Conservation (phyloP, 805 yeast species). For the Schizosaccharomyces pombe region DNA sequence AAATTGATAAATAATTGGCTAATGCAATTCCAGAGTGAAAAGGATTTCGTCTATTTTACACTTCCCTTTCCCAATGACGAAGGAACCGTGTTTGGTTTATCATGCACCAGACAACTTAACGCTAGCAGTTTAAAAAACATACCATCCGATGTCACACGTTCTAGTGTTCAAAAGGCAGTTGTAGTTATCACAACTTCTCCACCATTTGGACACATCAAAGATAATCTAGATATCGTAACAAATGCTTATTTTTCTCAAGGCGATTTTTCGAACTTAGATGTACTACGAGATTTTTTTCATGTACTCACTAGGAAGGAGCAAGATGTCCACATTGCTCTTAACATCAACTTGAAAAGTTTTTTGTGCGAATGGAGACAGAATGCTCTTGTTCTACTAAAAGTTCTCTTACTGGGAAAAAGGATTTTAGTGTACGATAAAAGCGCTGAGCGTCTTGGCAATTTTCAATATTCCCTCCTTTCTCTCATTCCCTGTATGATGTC, state of each 20-base stretch:
- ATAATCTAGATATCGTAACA: conserved; percentile 74
- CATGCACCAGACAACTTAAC: conserved; percentile 69
- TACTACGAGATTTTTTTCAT: too few relatives aligned
- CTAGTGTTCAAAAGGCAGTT: conserved; percentile 75
- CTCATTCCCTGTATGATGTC: conserved; percentile 38
- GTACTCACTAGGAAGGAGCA: conserved; percentile 24
- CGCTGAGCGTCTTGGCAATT: conserved; percentile 55
- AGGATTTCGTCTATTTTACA: conserved; percentile 78
- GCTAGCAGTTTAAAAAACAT: conserved; percentile 33
- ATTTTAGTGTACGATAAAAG: conserved; percentile 58
- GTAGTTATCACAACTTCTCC: conserved; percentile 76
- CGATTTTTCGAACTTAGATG: conserved; percentile 43
- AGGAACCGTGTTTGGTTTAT: conserved; percentile 75
- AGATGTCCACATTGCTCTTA: too few relatives aligned
- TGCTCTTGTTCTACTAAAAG: conserved; percentile 47
- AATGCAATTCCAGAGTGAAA: conserved; percentile 45
- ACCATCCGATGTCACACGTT: conserved; percentile 48
- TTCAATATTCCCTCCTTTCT: conserved; percentile 64
- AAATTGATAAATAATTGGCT: too few relatives aligned
- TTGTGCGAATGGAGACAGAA: conserved; percentile 35
- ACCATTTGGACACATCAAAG: conserved; percentile 61
- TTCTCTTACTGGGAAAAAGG: conserved; percentile 46
- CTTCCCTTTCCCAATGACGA: conserved; percentile 2
- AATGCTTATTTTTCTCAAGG: conserved; percentile 64
- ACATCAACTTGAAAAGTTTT: conserved; percentile 43